Base-by-base conservation (phyloP, 306 rosid species). In the Vigna reflexopilosa region DNA sequence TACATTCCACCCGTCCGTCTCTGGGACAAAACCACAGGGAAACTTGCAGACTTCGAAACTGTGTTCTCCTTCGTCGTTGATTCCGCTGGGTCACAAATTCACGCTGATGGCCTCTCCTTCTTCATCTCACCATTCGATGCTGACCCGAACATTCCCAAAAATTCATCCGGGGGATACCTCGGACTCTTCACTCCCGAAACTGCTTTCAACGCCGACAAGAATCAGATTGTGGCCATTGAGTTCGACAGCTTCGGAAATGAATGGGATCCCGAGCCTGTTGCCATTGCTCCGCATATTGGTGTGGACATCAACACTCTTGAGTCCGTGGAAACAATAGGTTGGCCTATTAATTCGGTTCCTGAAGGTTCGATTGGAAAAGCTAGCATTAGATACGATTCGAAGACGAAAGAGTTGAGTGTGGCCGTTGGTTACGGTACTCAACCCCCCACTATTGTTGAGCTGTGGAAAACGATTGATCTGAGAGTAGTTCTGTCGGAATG, bases 71-170 rank as follows among this genome's bases (percentile, higher is more conserved):
- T 69, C 28, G 74, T 69, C 26, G 45, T 69, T 1, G 44, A 69
- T 28, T 7, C 40, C 1, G 44, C 44, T 26, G 22, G 45, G 28
- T 26, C 44, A 14, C 4, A 6, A 45, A 45, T 67, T 19, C 55
- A 44, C 20, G 93, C 83, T 1, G 90, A 91, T 44, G 96, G 90
- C 19, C 26, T 91, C 1, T 48, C 89, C 9, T 91, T 91, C 80
- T 87, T 91, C 77, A 58, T 91, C 50, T 49, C 78, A 1, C 88
- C 93, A 7, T 78, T 72, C n/a, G 77, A 78, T 0, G 58, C 83
- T 3, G 74, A 73, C 16, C 17, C 70, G 0, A 8, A 5, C 0
- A 56, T 89, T 34, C 96, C 90, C 0, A 5, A 4, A 0, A 71
- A 86, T 6, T 89, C 96, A 5, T 1, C 44, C 0, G 79, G 79